Conservation (phyloP, 352 stramenopile species). For the Albugo laibachii region DNA sequence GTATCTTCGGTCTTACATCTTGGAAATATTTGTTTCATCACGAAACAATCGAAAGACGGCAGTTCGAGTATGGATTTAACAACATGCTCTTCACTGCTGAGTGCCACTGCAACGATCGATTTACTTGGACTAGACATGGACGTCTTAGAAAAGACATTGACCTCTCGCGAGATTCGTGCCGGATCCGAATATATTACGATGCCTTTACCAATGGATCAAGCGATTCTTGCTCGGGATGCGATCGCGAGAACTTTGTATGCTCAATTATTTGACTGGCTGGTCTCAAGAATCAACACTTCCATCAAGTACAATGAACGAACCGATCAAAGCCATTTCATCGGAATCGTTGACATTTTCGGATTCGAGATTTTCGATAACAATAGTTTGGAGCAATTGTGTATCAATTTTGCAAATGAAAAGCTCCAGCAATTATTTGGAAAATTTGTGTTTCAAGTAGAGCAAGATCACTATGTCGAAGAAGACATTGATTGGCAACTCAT, state of each 20-base stretch:
- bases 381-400: constrained; percentile 79
- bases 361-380: constrained; percentile 86
- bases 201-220: constrained; percentile 36
- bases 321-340: constrained; percentile 57
- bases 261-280: constrained; percentile 87
- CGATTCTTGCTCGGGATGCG: constrained; percentile 55
- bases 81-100: constrained; percentile 12
- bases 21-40: constrained; percentile 66
- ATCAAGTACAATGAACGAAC: constrained; percentile 67
- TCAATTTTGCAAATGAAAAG: constrained; percentile 81
- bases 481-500: constrained; percentile 80
- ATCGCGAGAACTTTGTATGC: constrained; percentile 79
- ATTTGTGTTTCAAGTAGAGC: constrained; percentile 75
- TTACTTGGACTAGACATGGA: constrained; percentile 46
- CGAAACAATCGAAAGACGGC: constrained; percentile 34
- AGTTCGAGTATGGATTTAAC: constrained; percentile 30
- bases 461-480: constrained; percentile 66
- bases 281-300: constrained; percentile 83
- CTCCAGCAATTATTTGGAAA: constrained; percentile 65
- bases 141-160: constrained; percentile 35
- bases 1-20: constrained; percentile 75
- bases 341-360: constrained; percentile 82
- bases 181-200: constrained; percentile 62
- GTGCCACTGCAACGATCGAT: constrained; percentile 61
- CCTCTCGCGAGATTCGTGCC: constrained; percentile 62